phyloP scores from a whole-genome alignment of 2,329 filamentous ascomycete species.

The Sarocladium oryzae region DNA sequence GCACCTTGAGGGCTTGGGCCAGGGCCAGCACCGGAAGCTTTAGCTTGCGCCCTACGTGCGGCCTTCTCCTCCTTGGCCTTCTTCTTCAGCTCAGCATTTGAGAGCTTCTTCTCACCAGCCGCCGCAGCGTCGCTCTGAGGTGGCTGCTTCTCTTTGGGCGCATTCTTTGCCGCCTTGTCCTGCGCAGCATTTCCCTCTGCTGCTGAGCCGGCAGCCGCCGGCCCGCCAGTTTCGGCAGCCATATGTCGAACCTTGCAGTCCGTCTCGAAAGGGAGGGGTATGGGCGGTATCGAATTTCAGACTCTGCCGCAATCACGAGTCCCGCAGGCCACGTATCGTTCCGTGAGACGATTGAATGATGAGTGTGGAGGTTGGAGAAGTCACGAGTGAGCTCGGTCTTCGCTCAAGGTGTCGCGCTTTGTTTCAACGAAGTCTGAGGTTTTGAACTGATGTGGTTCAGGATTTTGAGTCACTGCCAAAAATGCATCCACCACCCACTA shows the following conservation, averaged over 20 bases:
- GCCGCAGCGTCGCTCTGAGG: slow-evolving; percentile 17
- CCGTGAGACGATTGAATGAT: neutral
- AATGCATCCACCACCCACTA: slow-evolving; percentile 3
- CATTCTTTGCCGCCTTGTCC: slow-evolving; percentile 18
- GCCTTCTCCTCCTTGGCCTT: slow-evolving; percentile 87
- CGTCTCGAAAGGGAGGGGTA: neutral
- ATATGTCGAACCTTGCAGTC: slow-evolving; percentile 16
- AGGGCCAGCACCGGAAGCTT: slow-evolving; percentile 43
- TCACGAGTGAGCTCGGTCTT: neutral
- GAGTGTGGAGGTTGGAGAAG: neutral
- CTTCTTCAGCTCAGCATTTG: slow-evolving; percentile 78
- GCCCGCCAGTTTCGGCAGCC: slow-evolving; percentile 26
- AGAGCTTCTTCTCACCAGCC: slow-evolving; percentile 51
- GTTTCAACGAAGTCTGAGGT: neutral
- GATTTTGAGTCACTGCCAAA: slow-evolving; percentile 29
- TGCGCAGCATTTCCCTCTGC: slow-evolving; percentile 10
- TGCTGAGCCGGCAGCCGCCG: slow-evolving; percentile 18
- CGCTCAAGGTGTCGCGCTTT: neutral
- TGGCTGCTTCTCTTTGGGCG: slow-evolving; percentile 18
- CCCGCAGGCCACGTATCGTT: neutral
- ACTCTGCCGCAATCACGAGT: slow-evolving; percentile 6
- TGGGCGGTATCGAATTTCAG: neutral
- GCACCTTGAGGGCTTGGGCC: slow-evolving; percentile 23
- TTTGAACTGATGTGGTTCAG: neutral
- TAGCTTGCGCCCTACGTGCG: slow-evolving; percentile 69